Evolutionary conservation across 306 rosid species (phyloP).

Genomic region (Benincasa hispida): DNA sequence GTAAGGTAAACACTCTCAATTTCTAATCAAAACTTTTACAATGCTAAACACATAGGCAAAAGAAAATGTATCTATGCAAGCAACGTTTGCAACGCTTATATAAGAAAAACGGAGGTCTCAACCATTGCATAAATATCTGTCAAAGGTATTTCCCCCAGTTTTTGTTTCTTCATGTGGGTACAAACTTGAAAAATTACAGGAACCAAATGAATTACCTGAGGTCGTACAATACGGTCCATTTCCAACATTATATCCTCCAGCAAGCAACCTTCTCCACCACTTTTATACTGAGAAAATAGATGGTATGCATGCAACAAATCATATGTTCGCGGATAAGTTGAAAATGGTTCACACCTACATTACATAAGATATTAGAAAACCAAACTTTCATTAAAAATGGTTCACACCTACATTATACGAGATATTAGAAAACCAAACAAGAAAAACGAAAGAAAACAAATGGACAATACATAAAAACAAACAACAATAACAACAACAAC

Average conservation of each 20-base stretch:
- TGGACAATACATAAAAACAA: not conserved
- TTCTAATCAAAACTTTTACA: not conserved
- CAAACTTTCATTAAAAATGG: constrained; percentile 32
- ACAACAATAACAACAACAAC: no score
- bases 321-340: constrained; percentile 84
- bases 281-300: constrained; percentile 66
- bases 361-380: constrained; percentile 17
- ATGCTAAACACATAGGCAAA: not conserved
- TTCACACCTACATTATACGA: constrained; percentile 57
- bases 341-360: constrained; percentile 85
- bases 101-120: not conserved
- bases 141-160: not conserved
- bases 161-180: not conserved
- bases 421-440: constrained; percentile 13
- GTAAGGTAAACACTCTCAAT: not conserved
- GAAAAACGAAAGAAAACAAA: not conserved
- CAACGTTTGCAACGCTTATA: not conserved
- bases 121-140: not conserved
- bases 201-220: constrained; percentile 43
- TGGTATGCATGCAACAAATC: constrained; percentile 72
- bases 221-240: constrained; percentile 80
- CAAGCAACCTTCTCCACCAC: constrained; percentile 39
- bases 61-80: not conserved
- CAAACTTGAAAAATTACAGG: not conserved
- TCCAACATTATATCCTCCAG: constrained; percentile 84